Base-by-base conservation (phyloP, 352 stramenopile genomes). In the Globisporangium parvum region DNA sequence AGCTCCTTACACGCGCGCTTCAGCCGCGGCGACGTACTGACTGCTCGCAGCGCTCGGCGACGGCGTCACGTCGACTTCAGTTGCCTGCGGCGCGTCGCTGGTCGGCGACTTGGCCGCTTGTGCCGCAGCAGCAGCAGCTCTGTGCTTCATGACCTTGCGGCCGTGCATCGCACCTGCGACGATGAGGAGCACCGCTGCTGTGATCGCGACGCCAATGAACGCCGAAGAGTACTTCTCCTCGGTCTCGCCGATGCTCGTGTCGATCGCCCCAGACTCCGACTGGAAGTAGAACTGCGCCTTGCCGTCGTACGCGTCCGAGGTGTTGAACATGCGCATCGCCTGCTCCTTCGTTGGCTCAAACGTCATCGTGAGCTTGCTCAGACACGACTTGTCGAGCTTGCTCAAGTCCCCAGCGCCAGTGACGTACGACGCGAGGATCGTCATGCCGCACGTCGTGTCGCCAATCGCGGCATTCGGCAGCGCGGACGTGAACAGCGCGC, bases 371-470 rank as follows among this genome's bases (percentile, higher is more conserved):
- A 66, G 59, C 60, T 80, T 67, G 10, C 28, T 42, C 24, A 84
- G 54, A 48, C 77, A 88, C 1, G 72, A 68, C n/a, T 62, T 70
- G 61, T 85, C 73, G n/a, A 85, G 37, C 15, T 31, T 47, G 1
- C 54, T 23, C 31, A 86, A 48, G 41, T 80, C 63, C 4, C 75
- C 70, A 12, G 50, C 47, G 24, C 47, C 55, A 28, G 40, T 59
- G 17, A 87, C 73, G 28, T 77, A 85, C 17, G 69, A 76, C 12
- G 58, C 47, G 26, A 85, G 48, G 26, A 87, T 47, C 42, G 67
- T 47, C 59, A 85, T 71, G 2, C 73, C 77, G 23, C 74, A 87
- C 1, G 66, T 76, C n/a, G 64, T 51, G 21, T 47, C 62, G 24
- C 46, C 44, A 15, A 58, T 45, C 1, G 68, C 57, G 17, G 23